A percentile compares a stretch with the other conserved stretches of the same genome.
Conservation (phyloP, 768 basidiomycete genomes). For the Pisolithus sp. region DNA sequence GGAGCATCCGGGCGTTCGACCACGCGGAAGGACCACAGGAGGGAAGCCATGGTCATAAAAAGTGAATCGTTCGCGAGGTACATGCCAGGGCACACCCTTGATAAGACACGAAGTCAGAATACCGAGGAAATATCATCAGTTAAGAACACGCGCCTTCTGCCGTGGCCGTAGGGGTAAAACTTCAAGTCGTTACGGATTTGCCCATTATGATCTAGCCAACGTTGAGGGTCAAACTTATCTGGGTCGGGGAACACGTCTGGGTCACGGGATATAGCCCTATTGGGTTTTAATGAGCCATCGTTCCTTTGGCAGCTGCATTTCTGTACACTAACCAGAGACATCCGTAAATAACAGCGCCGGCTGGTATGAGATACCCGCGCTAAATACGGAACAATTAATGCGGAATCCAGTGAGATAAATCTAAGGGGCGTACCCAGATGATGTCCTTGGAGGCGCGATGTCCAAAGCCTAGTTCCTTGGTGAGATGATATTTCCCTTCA, state of each 20-base stretch:
- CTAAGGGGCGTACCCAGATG: constrained; percentile 39
- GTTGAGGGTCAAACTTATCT: neutral
- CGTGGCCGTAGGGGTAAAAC: neutral
- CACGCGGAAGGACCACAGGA: constrained; percentile 49
- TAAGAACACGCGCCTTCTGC: neutral
- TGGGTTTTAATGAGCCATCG: neutral
- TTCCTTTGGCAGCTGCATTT: neutral
- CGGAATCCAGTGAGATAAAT: constrained; percentile 15
- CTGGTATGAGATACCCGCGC: constrained; percentile 18
- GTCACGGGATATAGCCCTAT: constrained; percentile 47
- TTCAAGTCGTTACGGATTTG: neutral
- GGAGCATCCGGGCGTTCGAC: constrained; percentile 26
- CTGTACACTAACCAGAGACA: constrained; percentile 14
- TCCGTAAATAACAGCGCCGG: constrained; percentile 16
- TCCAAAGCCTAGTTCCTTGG: constrained; percentile 34
- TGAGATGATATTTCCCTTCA: neutral
- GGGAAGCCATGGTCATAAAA: constrained; percentile 51
- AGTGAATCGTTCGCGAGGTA: constrained; percentile 42
- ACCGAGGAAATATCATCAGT: too few relatives aligned
- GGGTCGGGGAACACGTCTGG: constrained; percentile 44
- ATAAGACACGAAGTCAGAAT: neutral
- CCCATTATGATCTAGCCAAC: neutral
- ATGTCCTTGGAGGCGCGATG: constrained; percentile 61
- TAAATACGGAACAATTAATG: constrained; percentile 21
- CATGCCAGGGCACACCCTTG: constrained; percentile 53